Evolutionary conservation across 345 rosid species (phyloP), one percentile per base, ranked within the genome.

Genomic region (Carallia pectinifolia): DNA sequence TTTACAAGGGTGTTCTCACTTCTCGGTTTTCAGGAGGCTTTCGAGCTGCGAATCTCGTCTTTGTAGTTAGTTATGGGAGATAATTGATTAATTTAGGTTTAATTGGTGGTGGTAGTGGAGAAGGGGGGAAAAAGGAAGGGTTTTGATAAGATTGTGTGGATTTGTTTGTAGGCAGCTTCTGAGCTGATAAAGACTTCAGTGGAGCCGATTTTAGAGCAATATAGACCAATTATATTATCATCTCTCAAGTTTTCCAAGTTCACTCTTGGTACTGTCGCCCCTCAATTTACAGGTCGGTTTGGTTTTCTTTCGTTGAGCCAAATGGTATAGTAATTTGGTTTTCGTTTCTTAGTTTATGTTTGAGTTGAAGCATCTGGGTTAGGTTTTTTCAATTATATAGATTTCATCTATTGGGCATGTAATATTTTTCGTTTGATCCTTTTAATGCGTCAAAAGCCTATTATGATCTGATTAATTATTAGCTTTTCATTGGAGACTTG

Each of bases 231-330:
- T n/a, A 53, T 96, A 66, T 65, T 96, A 54, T 86, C 97, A 0
- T 92, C 99, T 64, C 87, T 96, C 44, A 96, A 86, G 40, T 92
- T 92, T 77, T 96, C 99, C 76, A 96, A 80, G 86, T 86, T 96
- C 36, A 92, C 98, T 77, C 98, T 96, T 3, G 99, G 99, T 34
- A 90, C 99, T 1, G 97, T 96, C 76, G 98, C 98, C 27, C 99
- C 99, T n/a, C 98, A 96, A 62, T 96, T 96, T 64, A 96, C 99
- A 81, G 99, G 99, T 92, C 71, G 63, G 86, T 83, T 79, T 67
- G 55, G 1, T 47, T 68, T 48, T 36, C n/a, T 60, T 18, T 17
- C 6, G 19, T 16, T 30, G 13, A 17, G 3, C 44, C 19, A 2
- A 8, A 64, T 31, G 23, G 9, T 30, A 16, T 23, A 23, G 23